phyloP scores from a whole-genome alignment of 2,329 filamentous ascomycete genomes.

The Sphaerulina musiva region DNA sequence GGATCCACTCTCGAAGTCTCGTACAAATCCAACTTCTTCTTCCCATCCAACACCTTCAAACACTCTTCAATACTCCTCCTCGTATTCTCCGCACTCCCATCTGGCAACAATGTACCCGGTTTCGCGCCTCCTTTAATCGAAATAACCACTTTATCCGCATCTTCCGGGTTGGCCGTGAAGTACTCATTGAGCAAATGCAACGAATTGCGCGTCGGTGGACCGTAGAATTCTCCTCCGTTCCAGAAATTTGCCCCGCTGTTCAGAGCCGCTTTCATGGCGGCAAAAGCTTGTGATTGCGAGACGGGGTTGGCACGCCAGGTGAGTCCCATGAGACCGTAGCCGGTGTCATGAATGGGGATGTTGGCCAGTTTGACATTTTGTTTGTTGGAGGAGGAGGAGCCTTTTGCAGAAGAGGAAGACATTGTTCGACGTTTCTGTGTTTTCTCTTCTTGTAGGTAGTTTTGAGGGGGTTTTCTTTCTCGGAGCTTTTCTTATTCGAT shows the following conservation, averaged over 20 bases:
- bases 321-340: conserved; percentile 47
- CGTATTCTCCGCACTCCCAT: conserved; percentile 39
- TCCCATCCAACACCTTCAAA: conserved; percentile 40
- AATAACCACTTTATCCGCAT: conserved; percentile 46
- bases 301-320: conserved; percentile 42
- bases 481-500: too few relatives aligned
- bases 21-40: conserved; percentile 46
- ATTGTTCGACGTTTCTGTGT: too few relatives aligned
- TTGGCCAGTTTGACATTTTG: neutral
- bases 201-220: conserved; percentile 41
- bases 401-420: conserved; percentile 7
- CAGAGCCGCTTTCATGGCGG: conserved; percentile 36
- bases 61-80: conserved; percentile 43
- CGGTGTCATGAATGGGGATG: conserved; percentile 28
- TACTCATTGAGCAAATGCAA: conserved; percentile 47
- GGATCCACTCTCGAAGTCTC: conserved; percentile 43
- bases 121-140: conserved; percentile 46
- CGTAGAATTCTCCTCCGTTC: conserved; percentile 48
- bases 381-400: conserved; percentile 13
- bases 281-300: conserved; percentile 36
- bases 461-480: too few relatives aligned
- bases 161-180: conserved; percentile 47
- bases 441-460: too few relatives aligned
- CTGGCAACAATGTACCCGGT: conserved; percentile 32
- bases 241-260: conserved; percentile 41